phyloP scores from a whole-genome alignment of 371 early-diverging fungal genomes.

The Massospora cicadina region DNA sequence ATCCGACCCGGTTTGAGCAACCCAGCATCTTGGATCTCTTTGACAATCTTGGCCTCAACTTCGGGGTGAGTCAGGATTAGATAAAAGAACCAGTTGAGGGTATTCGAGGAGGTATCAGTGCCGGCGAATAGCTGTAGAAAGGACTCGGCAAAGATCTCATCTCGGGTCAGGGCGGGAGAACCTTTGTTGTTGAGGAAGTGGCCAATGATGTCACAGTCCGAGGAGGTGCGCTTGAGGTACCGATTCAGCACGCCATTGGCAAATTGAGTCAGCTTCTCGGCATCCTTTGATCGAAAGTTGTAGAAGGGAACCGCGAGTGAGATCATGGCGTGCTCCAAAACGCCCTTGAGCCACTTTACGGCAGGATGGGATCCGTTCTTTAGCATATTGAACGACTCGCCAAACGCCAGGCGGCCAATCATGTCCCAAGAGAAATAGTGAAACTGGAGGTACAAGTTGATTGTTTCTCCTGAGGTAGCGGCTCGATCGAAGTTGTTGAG shows the following conservation, averaged over 20 bases:
- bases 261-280: background rate
- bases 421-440: conserved; percentile 1
- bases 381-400: conserved; percentile 1
- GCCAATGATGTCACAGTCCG: background rate
- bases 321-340: background rate
- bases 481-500: background rate
- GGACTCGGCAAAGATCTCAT: conserved; percentile 5
- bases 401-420: background rate
- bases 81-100: conserved; percentile 3
- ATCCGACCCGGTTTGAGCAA: background rate
- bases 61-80: background rate
- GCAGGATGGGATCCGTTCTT: conserved; percentile 2
- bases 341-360: background rate
- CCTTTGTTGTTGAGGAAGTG: background rate
- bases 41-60: background rate
- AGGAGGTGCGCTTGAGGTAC: background rate
- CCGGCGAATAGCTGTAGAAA: conserved; percentile 8
- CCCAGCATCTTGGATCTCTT: background rate
- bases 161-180: background rate
- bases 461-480: background rate
- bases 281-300: background rate
- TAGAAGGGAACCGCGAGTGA: background rate
- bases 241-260: background rate
- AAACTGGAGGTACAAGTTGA: background rate
- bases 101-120: conserved; percentile 4